A percentile compares a stretch with the other conserved stretches of the same genome.
Conservation (phyloP, 2,329 filamentous ascomycete species). For the Cladophialophora bantiana region DNA sequence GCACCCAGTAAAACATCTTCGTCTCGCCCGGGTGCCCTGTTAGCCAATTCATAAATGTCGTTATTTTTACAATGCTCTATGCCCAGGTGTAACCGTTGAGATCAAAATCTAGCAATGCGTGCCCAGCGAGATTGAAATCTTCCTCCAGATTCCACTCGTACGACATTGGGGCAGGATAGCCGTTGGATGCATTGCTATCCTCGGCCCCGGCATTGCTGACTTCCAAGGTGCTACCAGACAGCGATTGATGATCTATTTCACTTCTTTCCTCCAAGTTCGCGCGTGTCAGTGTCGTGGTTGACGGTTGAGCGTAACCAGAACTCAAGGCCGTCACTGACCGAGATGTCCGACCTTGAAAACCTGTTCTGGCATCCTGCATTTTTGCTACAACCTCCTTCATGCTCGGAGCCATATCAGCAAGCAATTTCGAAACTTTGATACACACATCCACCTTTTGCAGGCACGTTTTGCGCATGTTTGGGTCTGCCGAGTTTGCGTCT, state of each 20-base stretch:
- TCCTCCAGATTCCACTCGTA: conserved; percentile 1
- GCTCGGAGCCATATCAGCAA: conserved; percentile 3
- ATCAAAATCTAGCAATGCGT: not conserved
- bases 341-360: not conserved
- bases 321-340: not conserved
- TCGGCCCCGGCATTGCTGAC: not conserved
- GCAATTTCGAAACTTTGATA: not conserved
- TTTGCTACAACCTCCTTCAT: not conserved
- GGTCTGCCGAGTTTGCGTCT: not conserved
- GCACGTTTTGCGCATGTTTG: not conserved
- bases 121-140: not conserved
- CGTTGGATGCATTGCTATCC: not conserved
- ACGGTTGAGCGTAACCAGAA: not conserved
- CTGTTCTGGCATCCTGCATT: not conserved
- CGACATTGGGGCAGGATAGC: not conserved
- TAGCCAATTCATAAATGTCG: not conserved
- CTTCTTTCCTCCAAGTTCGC: not conserved
- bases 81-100: conserved; percentile 1
- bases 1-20: too few relatives aligned
- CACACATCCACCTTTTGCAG: not conserved
- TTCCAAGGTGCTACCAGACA: not conserved
- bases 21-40: not conserved
- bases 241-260: not conserved
- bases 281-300: not conserved
- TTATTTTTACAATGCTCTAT: not conserved